phyloP scores from a whole-genome alignment of 2,329 filamentous ascomycete species.

The Neospermospora avenae region DNA sequence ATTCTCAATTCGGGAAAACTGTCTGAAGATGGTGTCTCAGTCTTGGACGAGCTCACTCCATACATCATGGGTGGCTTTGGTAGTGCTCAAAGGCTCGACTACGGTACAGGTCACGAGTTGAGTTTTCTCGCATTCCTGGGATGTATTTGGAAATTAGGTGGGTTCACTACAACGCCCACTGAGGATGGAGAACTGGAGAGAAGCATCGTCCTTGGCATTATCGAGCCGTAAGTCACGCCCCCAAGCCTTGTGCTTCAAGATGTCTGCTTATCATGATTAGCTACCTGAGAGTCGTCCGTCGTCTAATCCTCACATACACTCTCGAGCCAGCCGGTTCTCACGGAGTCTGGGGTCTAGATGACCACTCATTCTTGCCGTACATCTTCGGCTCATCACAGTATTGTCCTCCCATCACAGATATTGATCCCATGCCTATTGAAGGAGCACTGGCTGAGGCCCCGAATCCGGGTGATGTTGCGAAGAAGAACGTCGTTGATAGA shows the following conservation, averaged over 20 bases:
- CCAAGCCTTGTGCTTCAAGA: background rate
- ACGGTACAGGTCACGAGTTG: conserved; percentile 93
- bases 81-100: conserved; percentile 85
- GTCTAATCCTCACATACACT: conserved; percentile 84
- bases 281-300: conserved; percentile 76
- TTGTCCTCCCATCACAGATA: conserved; percentile 66
- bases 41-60: conserved; percentile 64
- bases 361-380: conserved; percentile 91
- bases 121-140: conserved; percentile 92
- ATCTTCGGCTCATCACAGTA: conserved; percentile 93
- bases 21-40: conserved; percentile 38
- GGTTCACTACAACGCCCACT: conserved; percentile 57
- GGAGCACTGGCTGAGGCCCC: conserved; percentile 73
- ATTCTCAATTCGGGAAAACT: conserved; percentile 35
- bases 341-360: conserved; percentile 97
- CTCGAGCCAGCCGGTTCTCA: conserved; percentile 95
- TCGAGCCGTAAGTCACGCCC: conserved; percentile 67
- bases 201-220: conserved; percentile 73
- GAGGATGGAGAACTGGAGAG: conserved; percentile 62
- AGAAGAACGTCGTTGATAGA: conserved; percentile 58
- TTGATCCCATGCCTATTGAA: conserved; percentile 67
- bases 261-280: conserved; percentile 40
- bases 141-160: conserved; percentile 85
- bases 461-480: conserved; percentile 66
- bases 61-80: conserved; percentile 88